phyloP scores from a whole-genome alignment of 2,329 filamentous ascomycete genomes.

The Pyrenophora tritici-repentis region DNA sequence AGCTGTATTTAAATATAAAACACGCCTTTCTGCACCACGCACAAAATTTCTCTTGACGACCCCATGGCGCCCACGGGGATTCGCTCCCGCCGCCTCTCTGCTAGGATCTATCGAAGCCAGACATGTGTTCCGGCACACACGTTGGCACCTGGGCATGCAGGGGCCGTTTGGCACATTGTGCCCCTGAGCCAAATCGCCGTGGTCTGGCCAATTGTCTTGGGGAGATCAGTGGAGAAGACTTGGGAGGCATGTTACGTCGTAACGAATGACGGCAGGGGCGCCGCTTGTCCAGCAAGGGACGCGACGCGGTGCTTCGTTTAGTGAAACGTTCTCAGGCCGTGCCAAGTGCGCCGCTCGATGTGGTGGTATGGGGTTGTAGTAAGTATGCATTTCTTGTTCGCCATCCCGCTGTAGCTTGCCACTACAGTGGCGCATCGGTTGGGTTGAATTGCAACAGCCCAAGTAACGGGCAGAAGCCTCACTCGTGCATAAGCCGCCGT shows the following conservation, averaged over 20 bases:
- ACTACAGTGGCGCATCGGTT: not conserved
- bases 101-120: constrained; percentile 10
- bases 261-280: constrained; percentile 26
- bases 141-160: constrained; percentile 23
- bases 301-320: constrained; percentile 25
- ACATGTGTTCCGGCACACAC: constrained; percentile 14
- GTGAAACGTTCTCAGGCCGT: constrained; percentile 28
- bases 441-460: no score
- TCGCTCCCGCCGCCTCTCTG: constrained; percentile 15
- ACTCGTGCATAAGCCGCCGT: not conserved
- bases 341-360: constrained; percentile 19
- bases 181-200: constrained; percentile 29
- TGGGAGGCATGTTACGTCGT: constrained; percentile 3
- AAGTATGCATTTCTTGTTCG: constrained; percentile 2
- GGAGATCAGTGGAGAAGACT: constrained; percentile 19
- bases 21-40: constrained; percentile 16
- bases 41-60: constrained; percentile 24
- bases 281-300: constrained; percentile 27
- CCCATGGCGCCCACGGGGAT: constrained; percentile 24
- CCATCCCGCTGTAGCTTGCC: not conserved
- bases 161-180: constrained; percentile 22
- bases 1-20: constrained; percentile 23
- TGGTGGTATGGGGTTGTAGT: constrained; percentile 4
- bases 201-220: constrained; percentile 29
- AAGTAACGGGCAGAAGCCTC: not conserved